Percentiles rank a stretch among this genome's conserved stretches.
Conservation (phyloP, 345 rosid species). For the Raphanus sativus region DNA sequence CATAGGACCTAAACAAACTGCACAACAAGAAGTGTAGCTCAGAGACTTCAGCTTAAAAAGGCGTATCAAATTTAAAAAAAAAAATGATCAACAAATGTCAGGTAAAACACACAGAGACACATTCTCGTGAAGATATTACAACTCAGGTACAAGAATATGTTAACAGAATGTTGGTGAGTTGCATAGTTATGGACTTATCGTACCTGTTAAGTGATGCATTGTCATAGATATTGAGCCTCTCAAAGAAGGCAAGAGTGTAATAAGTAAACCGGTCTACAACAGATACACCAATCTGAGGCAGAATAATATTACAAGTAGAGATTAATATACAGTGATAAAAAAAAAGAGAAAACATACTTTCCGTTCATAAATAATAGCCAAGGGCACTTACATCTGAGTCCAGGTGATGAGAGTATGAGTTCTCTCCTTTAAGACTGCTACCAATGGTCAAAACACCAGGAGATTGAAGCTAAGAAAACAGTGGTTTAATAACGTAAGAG, state of each 20-base stretch:
- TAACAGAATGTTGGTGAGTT: slow-evolving; percentile 12
- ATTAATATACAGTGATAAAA: background rate
- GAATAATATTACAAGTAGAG: background rate
- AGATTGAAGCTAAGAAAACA: slow-evolving; percentile 68
- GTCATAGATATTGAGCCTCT: slow-evolving; percentile 83
- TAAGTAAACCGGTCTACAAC: slow-evolving; percentile 95
- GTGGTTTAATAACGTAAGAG: slow-evolving; percentile 5
- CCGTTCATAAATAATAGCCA: background rate
- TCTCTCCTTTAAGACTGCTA: slow-evolving; percentile 96
- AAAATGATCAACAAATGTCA: slow-evolving; percentile 1
- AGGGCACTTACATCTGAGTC: slow-evolving; percentile 81
- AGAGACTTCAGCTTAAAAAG: slow-evolving; percentile 8
- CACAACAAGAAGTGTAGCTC: slow-evolving; percentile 36
- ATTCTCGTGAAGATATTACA: background rate
- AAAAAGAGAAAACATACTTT: slow-evolving; percentile 11
- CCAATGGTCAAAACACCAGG: slow-evolving; percentile 97
- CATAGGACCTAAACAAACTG: slow-evolving; percentile 84
- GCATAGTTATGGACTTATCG: slow-evolving; percentile 1
- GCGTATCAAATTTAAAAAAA: background rate
- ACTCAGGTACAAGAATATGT: background rate
- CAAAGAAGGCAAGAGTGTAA: slow-evolving; percentile 94
- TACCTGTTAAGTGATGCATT: slow-evolving; percentile 96
- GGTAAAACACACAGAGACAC: background rate
- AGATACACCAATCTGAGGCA: slow-evolving; percentile 84
- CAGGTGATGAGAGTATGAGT: slow-evolving; percentile 97